Base-by-base conservation (phyloP, 2,329 filamentous ascomycete genomes). In the Clarireedia sp. region DNA sequence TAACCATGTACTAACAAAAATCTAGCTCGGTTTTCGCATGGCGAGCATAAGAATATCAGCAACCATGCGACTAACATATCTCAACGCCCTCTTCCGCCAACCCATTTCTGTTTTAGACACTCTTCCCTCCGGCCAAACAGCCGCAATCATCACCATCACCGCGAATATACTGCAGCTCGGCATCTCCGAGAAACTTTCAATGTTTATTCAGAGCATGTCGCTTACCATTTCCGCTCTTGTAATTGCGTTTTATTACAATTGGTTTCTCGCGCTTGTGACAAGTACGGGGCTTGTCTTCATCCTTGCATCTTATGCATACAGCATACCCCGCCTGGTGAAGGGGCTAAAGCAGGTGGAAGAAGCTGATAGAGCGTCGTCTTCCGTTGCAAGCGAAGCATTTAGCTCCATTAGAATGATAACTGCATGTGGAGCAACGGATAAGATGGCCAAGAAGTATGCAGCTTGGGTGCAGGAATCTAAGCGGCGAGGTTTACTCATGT, bases 71-170 rank as follows among this genome's bases (percentile, higher is more conserved):
- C 74, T 84, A 40, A 75, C 82, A 60, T 89, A 87, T 61, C 73
- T 89, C n/a, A 73, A 77, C 47, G 74, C 75, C 37, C 76, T 87
- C 5, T 80, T 90, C 48, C 71, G 73, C 2, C 83, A 87, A 69
- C 81, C 81, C 52, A 79, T 87, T 49, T 80, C 84, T 57, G 81
- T 85, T 41, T 80, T 87, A 49, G 85, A 88, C 67, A 78, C 78
- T n/a, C 80, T 83, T 75, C 75, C 79, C 0, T 73, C 81, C 0
- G 83, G 83, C 1, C 74, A 79, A n/a, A 78, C 80, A 0, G 81
- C 82, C 0, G 74, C 74, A 16, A 83, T 82, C 40, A 84, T 86
- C 16, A 84, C 82, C 29, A 83, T 86, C 60, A 86, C 82, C 0
- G 75, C 79, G 56, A 84, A 84, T 64, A 78, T 75, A 1, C 70